phyloP scores from a whole-genome alignment of 2,329 filamentous ascomycete genomes.

The Aspergillus bombycis region DNA sequence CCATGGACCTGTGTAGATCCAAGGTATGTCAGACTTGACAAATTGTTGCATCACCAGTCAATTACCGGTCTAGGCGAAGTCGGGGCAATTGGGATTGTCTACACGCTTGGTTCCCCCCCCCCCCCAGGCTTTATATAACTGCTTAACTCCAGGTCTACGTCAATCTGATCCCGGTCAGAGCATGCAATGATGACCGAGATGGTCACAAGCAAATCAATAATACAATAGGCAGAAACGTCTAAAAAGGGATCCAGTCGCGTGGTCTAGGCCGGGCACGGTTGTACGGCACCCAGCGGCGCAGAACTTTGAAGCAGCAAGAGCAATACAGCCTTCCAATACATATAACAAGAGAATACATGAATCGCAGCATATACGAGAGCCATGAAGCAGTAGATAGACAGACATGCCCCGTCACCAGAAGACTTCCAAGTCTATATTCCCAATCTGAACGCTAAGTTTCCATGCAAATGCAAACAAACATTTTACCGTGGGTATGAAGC shows the following conservation, averaged over 20 bases:
- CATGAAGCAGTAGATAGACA: neutral
- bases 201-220: neutral
- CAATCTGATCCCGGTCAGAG: conserved; percentile 29
- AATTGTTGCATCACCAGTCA: conserved; percentile 31
- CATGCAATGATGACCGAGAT: conserved; percentile 31
- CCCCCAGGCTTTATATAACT: neutral
- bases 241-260: neutral
- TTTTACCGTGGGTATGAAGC: neutral
- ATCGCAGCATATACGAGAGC: neutral
- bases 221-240: neutral
- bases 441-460: conserved; percentile 1
- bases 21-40: conserved; percentile 31
- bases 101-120: neutral
- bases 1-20: conserved; percentile 27
- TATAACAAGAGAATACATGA: neutral
- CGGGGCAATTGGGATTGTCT: neutral
- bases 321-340: neutral
- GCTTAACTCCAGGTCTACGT: conserved; percentile 24
- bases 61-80: neutral
- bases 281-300: neutral
- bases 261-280: neutral
- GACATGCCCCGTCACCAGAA: neutral
- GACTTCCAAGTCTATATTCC: neutral
- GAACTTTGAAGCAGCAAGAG: neutral
- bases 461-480: conserved; percentile 1